Conservation (phyloP, 2,329 filamentous ascomycete species). For the Aspergillus ochraceoroseus region DNA sequence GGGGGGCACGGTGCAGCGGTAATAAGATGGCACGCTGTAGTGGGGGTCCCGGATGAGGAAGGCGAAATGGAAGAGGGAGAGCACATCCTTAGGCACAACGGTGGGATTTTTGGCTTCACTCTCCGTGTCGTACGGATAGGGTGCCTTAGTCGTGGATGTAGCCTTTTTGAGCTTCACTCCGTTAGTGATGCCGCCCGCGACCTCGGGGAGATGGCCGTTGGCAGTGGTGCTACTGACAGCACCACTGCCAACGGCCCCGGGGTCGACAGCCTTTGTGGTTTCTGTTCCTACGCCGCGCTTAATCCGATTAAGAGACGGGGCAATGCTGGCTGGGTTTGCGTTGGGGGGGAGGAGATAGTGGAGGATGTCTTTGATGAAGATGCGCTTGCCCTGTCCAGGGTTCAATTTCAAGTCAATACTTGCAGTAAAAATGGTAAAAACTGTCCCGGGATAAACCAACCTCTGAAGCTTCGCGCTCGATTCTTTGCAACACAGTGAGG, state of each 20-base stretch:
- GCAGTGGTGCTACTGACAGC: constrained; percentile 15
- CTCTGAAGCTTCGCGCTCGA: constrained; percentile 68
- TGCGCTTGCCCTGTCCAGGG: constrained; percentile 67
- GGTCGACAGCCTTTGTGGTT: constrained; percentile 18
- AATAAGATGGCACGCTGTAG: constrained; percentile 86
- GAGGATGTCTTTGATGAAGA: constrained; percentile 98
- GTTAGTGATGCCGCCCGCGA: constrained; percentile 18
- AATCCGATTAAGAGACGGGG: constrained; percentile 64
- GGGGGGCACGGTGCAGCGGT: constrained; percentile 87
- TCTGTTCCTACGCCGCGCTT: constrained; percentile 58
- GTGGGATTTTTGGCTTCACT: constrained; percentile 73
- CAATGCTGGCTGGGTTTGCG: constrained; percentile 62
- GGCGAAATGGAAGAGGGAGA: constrained; percentile 83
- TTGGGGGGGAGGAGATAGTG: constrained; percentile 82
- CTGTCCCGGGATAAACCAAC: constrained; percentile 33
- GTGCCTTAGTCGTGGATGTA: constrained; percentile 22
- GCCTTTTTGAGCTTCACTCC: background rate
- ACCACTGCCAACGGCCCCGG: constrained; percentile 22
- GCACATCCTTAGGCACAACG: constrained; percentile 67
- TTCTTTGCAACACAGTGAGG: constrained; percentile 65
- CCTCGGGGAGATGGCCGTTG: constrained; percentile 23
- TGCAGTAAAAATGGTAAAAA: constrained; percentile 6
- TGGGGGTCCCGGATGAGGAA: constrained; percentile 97
- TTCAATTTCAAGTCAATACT: constrained; percentile 7
- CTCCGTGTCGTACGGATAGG: constrained; percentile 56